phyloP scores from a whole-genome alignment of 805 yeast genomes.

The Sporopachydermia lactativora region DNA sequence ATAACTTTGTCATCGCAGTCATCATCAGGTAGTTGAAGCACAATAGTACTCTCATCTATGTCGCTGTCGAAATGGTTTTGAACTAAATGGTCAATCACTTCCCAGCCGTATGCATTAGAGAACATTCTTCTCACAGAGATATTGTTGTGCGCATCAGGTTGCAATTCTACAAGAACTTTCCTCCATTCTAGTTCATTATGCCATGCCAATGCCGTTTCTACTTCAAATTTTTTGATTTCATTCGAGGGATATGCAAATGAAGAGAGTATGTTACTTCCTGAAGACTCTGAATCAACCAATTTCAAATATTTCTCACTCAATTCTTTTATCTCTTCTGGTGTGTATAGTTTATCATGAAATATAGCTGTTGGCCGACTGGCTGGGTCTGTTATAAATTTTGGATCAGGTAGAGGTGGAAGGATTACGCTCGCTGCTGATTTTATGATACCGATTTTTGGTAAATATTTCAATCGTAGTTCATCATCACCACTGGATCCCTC shows the following conservation, averaged over 20 bases:
- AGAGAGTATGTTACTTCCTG: background rate
- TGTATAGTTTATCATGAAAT: slow-evolving; percentile 55
- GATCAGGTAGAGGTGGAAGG: slow-evolving; percentile 57
- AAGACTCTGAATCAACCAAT: background rate
- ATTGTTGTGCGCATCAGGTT: slow-evolving; percentile 70
- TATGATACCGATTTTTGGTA: slow-evolving; percentile 56
- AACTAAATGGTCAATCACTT: slow-evolving; percentile 56
- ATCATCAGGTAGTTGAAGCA: too few species aligned
- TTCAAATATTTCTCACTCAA: slow-evolving; percentile 5
- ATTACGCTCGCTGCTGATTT: slow-evolving; percentile 56
- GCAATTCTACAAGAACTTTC: slow-evolving; percentile 48
- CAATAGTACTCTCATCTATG: background rate
- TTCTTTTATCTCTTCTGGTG: slow-evolving; percentile 33
- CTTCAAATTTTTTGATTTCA: slow-evolving; percentile 32
- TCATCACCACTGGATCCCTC: slow-evolving; percentile 8
- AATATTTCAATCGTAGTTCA: slow-evolving; percentile 9
- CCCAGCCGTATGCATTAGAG: slow-evolving; percentile 80
- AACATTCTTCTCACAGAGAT: slow-evolving; percentile 58
- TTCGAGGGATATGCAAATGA: slow-evolving; percentile 23
- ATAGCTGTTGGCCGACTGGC: slow-evolving; percentile 39
- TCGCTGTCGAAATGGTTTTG: slow-evolving; percentile 37
- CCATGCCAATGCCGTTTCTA: slow-evolving; percentile 54
- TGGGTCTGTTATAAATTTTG: slow-evolving; percentile 50
- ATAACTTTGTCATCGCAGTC: background rate
- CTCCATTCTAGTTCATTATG: slow-evolving; percentile 60